Base-by-base conservation (phyloP, 1,139 yeast species). In the Pichia sp. region DNA sequence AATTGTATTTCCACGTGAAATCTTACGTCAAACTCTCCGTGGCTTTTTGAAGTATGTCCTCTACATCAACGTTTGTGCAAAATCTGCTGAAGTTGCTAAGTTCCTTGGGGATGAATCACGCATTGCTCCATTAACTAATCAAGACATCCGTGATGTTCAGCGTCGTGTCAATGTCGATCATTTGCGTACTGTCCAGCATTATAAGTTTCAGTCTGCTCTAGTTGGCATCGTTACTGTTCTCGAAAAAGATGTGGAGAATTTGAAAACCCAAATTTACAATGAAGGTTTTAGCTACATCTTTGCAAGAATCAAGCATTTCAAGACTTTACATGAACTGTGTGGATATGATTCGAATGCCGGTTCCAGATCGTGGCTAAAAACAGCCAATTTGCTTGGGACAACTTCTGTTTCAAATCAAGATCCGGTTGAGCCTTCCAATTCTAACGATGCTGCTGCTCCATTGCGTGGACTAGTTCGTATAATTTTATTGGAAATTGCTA, bases 401-500 rank as follows among this genome's bases (percentile, higher is more conserved):
- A 42, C 26, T 8, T 8, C 30, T 5, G 11, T 13, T 8, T 8
- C 30, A 7, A 42, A 7, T n/a, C 45, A 29, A 8, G 42, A 43
- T n/a, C 41, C 26, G 4, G 15, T n/a, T 11, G 7, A 4, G 8
- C 8, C 13, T 6, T 26, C 23, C 40, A 34, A n/a, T n/a, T 16
- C 41, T 13, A 40, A 47, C 34, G 51, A 50, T 16, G 19, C 31
- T 43, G 81, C 93, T 3, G 85, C 87, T 1, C 75, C 86, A 50
- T 73, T 90, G 52, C 76, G 76, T 59, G 80, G 87, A 47, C 86
- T 90, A 59, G 76, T 89, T 46, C 89, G 88, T 59, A 86, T 96
- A 90, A 80, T 86, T 59, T 82, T 88, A 57, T 79, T 90, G 26
- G 95, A 90, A 66, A 72, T 89, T 26, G 89, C 97, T 0, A 89